Evolutionary conservation across 2,329 filamentous ascomycete genomes (phyloP), one percentile per base, ranked within the genome.

Genomic region (Dendrostoma leiphaemia): DNA sequence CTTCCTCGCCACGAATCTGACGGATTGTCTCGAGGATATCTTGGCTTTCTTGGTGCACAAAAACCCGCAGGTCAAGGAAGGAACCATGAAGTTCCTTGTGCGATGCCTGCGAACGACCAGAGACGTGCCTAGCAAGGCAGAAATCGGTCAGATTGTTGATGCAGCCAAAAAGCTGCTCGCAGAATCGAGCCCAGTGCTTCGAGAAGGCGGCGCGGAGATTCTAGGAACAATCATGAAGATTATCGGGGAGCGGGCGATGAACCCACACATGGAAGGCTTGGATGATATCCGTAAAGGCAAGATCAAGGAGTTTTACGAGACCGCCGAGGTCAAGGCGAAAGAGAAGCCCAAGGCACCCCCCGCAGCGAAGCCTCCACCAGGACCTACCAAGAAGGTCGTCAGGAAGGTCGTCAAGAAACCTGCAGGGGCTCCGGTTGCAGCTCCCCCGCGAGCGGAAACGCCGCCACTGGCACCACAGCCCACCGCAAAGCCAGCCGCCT

Each of bases 151-250:
- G 7, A 91, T 97, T 51, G 90, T 91, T n/a, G 94, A 97, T 64
- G 83, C 85, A 1, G 86, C 85, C 26, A 97, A 93, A 65, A 97
- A 96, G 70, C 77, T 97, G 7, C 78, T 99, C 15, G 87, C 92
- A 0, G 94, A 99, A 68, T 93, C 90, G 0, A 92, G 86, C 62
- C 92, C 95, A 63, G 86, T 82, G 3, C 83, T 96, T 56, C 85
- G 94, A 71, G 88, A 93, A 46, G 91, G 91, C 28, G 94, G 92
- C 69, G 92, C 92, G 13, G 94, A 99, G 70, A 86, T 94, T 31
- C 77, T 99, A 3, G 94, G 95, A 60, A 96, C 92, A 0, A 72
- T 99, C 47, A 97, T 97, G 94, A 99, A 97, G 75, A 97, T 99
- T 52, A 90, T 97, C 75, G 93, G 94, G 38, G 95, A 99, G 71